Base-by-base conservation (phyloP, 352 stramenopile species). In the Phytophthora melonis region DNA sequence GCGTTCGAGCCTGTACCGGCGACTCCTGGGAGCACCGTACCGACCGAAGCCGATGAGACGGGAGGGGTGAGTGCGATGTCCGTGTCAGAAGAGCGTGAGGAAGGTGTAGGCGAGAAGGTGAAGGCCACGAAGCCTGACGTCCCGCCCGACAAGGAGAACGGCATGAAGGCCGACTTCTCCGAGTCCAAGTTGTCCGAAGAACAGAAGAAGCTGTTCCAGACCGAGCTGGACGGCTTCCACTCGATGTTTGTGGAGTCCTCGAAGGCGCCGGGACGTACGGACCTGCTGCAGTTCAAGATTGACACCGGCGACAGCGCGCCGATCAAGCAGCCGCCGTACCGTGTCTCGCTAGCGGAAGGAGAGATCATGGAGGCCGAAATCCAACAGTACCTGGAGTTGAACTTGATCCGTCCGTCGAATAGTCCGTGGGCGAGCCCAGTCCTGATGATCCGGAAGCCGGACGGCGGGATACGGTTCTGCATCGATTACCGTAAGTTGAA, bases 401-500 rank as follows among this genome's bases (percentile, higher is more conserved):
- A 49, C 2, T 4, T 59, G 3, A 58, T 66, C 13, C 60, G 34
- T 9, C 60, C 47, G 0, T 67, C 60, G 1, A 39, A 1, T 2
- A 67, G 60, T n/a, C 60, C 60, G 5, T 67, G 34, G 60, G 49
- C 49, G 1, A 67, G 60, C 25, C 49, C 41, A 0, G 59, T 47
- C 9, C 10, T 71, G 4, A 71, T 65, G 34, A 41, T 41, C 3
- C 34, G 34, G 9, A 41, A 41, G 34, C 34, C 1, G 0, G 34
- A 41, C 34, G 63, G 55, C 30, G 63, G 63, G 7, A 60, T 65
- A 13, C 64, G 32, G 0, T 61, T 71, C 23, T 66, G 64, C 18
- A 71, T 71, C 23, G 64, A 71, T 25, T 71, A 71, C 21, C 30
- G 56, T 1, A 21, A 23, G 18, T 7, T 71, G 16, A 71, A 71